These are phyloP conservation scores for Crucihimalaya himalaica DNA, from an alignment of 345 rosid genomes.

Conservation along the genomic window DNA sequence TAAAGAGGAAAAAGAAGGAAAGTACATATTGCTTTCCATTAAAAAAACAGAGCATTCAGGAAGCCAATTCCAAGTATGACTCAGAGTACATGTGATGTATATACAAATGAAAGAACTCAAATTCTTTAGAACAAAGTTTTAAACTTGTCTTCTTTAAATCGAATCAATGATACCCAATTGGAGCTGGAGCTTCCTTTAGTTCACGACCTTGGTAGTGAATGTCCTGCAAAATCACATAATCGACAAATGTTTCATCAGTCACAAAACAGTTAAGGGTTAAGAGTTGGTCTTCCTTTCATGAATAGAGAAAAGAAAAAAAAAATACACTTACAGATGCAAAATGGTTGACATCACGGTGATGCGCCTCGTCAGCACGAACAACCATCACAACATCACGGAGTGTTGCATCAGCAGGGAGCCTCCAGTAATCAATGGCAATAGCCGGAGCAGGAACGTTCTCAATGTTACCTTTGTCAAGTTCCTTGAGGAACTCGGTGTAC, in stretches of 20 bases:
- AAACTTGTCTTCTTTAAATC: not conserved
- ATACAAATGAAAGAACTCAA: conserved; percentile 3
- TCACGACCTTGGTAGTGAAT: conserved; percentile 68
- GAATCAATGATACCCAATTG: conserved; percentile 60
- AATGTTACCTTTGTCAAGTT: conserved; percentile 72
- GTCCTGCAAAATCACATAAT: conserved; percentile 44
- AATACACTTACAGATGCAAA: conserved; percentile 61
- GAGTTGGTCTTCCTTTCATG: not conserved
- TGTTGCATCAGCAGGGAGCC: conserved; percentile 57
- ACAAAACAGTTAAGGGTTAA: not conserved
- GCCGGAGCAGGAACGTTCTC: conserved; percentile 83
- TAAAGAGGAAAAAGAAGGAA: not conserved
- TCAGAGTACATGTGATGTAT: not conserved
- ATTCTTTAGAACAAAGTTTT: conserved; percentile 4
- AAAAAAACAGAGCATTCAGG: not conserved
- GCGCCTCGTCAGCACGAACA: conserved; percentile 80
- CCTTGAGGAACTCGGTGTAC: conserved; percentile 80
- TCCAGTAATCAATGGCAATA: conserved; percentile 82
- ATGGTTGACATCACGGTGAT: conserved; percentile 86
- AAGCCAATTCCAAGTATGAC: conserved; percentile 19
- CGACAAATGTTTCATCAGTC: not conserved
- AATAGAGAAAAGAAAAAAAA: not conserved
- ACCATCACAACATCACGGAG: conserved; percentile 70
- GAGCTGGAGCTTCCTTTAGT: conserved; percentile 70
- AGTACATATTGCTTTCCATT: not conserved